A percentile compares a stretch with the other conserved stretches of the same genome.
Conservation (phyloP, 164 flowering plant genomes). For the Macadamia tetraphylla region DNA sequence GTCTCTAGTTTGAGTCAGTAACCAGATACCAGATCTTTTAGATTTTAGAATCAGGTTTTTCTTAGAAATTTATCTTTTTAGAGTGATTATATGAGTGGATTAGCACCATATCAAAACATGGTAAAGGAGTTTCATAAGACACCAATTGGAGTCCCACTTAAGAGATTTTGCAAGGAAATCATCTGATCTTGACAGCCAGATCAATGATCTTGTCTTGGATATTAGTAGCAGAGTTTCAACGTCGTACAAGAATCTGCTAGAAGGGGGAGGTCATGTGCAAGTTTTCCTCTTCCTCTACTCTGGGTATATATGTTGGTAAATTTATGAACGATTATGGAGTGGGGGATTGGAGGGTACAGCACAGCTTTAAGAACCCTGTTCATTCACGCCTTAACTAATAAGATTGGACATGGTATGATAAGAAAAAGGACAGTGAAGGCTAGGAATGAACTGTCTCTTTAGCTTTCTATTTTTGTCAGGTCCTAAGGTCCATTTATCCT, state of each 20-base stretch:
- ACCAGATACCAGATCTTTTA: background rate
- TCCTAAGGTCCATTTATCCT: background rate
- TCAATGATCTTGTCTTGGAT: too few relatives aligned
- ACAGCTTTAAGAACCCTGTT: background rate
- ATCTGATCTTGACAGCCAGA: too few relatives aligned
- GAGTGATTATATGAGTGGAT: background rate
- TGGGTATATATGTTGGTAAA: background rate
- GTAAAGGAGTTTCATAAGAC: background rate
- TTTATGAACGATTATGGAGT: background rate
- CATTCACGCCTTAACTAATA: background rate
- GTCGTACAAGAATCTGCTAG: too few relatives aligned
- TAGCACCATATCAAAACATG: background rate
- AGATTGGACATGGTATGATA: background rate
- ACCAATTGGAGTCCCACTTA: background rate
- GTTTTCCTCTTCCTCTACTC: too few relatives aligned
- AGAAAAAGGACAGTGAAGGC: too few relatives aligned
- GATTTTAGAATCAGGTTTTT: background rate
- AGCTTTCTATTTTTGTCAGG: background rate
- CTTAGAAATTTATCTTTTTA: background rate
- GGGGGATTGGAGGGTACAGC: too few relatives aligned
- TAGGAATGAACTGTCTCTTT: too few relatives aligned
- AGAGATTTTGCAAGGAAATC: too few relatives aligned
- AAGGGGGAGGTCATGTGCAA: too few relatives aligned
- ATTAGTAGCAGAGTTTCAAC: too few relatives aligned
- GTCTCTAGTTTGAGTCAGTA: background rate